These are phyloP conservation scores for Lactifluus hygrophoroides DNA, from an alignment of 768 basidiomycete genomes.

Conservation along the genomic window DNA sequence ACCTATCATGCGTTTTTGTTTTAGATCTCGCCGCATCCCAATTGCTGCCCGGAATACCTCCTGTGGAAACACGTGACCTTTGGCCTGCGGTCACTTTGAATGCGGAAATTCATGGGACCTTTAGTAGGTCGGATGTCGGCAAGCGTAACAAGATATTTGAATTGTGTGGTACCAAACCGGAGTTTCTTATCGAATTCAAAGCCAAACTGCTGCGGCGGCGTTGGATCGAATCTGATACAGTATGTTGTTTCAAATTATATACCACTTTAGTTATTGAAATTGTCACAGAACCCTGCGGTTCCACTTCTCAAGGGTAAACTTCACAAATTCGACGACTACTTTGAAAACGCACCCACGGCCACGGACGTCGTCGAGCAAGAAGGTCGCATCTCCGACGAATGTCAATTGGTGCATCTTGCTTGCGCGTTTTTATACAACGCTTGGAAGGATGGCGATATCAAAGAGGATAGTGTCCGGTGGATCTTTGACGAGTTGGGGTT, in stretches of 20 bases:
- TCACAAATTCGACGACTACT: background rate
- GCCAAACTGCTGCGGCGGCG: no score
- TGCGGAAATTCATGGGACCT: background rate
- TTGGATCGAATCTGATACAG: background rate
- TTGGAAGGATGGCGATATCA: background rate
- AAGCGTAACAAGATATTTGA: background rate
- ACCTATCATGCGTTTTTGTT: no score
- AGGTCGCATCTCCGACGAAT: background rate
- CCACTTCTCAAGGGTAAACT: background rate
- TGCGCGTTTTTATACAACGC: background rate
- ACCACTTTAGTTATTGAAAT: background rate
- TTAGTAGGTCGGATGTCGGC: background rate
- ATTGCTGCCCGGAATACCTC: no score
- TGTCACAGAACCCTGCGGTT: background rate
- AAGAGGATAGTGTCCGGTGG: background rate
- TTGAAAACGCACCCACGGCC: background rate
- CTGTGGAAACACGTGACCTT: no score
- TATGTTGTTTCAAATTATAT: background rate
- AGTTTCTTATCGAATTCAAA: background rate
- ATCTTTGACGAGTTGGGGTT: background rate
- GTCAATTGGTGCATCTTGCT: background rate
- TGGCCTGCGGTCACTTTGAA: background rate
- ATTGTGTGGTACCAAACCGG: background rate
- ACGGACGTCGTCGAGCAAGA: background rate
- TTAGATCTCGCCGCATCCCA: no score